Evolutionary conservation across 768 basidiomycete genomes (phyloP).

Genomic region (Lentinula guzmanii): DNA sequence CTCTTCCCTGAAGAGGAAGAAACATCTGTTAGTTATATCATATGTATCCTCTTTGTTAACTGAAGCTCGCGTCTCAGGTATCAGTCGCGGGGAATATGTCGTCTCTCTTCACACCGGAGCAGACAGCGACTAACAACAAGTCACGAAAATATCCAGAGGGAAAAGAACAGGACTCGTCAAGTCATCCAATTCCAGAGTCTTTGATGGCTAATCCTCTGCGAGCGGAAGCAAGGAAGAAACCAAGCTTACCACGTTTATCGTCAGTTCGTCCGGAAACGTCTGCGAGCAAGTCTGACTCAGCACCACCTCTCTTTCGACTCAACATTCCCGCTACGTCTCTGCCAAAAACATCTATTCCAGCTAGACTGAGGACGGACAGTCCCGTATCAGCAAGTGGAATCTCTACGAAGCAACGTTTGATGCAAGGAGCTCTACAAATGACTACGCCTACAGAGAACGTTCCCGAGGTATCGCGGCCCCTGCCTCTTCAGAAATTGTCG

Average conservation of each 20-base stretch:
- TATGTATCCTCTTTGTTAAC: background rate
- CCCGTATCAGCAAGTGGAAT: slow-evolving; percentile 20
- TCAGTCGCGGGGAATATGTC: too few relatives aligned
- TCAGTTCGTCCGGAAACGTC: background rate
- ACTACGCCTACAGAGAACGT: slow-evolving; percentile 16
- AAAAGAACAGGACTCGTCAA: background rate
- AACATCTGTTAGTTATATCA: background rate
- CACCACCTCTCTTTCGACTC: background rate
- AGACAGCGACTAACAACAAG: background rate
- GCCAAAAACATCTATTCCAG: background rate
- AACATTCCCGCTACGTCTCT: slow-evolving; percentile 1
- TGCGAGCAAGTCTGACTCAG: background rate
- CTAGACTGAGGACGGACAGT: background rate
- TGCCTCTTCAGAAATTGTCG: background rate
- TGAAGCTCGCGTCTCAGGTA: background rate
- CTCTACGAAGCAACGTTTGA: slow-evolving; percentile 30
- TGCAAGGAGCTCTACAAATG: slow-evolving; percentile 19
- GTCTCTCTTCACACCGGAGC: background rate
- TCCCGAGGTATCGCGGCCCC: background rate
- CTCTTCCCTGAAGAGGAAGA: background rate
- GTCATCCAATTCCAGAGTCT: background rate
- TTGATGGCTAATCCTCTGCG: background rate
- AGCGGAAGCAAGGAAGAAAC: background rate
- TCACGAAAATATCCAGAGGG: background rate
- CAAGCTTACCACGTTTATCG: background rate